Percentiles rank a stretch among this genome's conserved stretches.
Evolutionary conservation across 1,284 basidiomycete species (phyloP).

Genomic region (Ustilago esculenta): DNA sequence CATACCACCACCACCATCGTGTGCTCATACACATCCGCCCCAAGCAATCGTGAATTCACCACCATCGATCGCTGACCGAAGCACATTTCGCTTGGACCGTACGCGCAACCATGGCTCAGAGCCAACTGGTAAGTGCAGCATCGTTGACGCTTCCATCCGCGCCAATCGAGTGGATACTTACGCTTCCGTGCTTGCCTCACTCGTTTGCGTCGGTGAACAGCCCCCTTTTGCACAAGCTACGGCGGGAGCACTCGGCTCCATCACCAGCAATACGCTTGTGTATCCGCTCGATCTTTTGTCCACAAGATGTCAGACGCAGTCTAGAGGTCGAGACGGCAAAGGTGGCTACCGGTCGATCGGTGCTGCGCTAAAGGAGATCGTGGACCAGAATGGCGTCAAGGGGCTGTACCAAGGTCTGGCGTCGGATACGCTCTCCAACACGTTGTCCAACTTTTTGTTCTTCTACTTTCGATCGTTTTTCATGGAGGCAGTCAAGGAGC

Average conservation of each 20-base stretch:
- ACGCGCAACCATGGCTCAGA: slow-evolving; percentile 33
- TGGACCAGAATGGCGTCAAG: slow-evolving; percentile 44
- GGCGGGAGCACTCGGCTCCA: slow-evolving; percentile 68
- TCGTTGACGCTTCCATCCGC: neutral
- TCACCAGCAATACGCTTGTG: slow-evolving; percentile 69
- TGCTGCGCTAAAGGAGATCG: slow-evolving; percentile 47
- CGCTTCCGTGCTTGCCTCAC: neutral
- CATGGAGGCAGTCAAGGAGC: slow-evolving; percentile 32
- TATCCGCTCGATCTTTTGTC: slow-evolving; percentile 70
- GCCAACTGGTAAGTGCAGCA: slow-evolving; percentile 22
- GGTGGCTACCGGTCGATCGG: slow-evolving; percentile 36
- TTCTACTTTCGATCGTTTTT: slow-evolving; percentile 59
- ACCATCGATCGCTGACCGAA: no score
- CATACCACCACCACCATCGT: no score
- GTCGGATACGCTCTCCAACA: slow-evolving; percentile 69
- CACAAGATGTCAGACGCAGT: slow-evolving; percentile 67
- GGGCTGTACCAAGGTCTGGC: slow-evolving; percentile 67
- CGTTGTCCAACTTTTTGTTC: slow-evolving; percentile 66
- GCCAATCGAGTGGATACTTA: neutral
- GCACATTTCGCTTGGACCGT: neutral
- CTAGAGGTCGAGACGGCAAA: slow-evolving; percentile 36
- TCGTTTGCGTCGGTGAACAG: slow-evolving; percentile 10
- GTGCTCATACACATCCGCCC: no score
- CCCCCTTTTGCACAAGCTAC: slow-evolving; percentile 69
- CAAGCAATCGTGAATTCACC: no score